phyloP scores from a whole-genome alignment of 345 rosid species.

The Gossypium anomalum region DNA sequence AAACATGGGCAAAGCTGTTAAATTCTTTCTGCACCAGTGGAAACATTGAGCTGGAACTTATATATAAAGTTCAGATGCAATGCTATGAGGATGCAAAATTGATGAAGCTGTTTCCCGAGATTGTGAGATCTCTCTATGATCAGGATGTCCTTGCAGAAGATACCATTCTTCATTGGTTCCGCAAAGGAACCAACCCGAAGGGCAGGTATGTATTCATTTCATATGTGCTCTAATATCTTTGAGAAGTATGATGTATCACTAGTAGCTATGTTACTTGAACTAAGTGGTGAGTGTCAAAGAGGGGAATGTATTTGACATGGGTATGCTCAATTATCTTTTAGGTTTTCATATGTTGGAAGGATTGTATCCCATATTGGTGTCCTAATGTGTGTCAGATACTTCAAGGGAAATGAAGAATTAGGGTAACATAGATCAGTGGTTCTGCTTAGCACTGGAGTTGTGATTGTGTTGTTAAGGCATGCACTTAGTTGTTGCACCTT shows the following conservation, averaged over 20 bases:
- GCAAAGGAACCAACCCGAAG: slow-evolving; percentile 81
- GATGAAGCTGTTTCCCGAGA: slow-evolving; percentile 94
- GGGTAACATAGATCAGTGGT: background rate
- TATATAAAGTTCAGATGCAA: slow-evolving; percentile 96
- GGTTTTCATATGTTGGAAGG: background rate
- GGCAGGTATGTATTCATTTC: slow-evolving; percentile 59
- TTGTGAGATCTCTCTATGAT: slow-evolving; percentile 78
- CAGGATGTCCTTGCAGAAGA: slow-evolving; percentile 96
- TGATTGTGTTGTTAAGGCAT: background rate
- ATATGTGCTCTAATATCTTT: background rate
- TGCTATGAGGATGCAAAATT: slow-evolving; percentile 98
- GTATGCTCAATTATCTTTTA: background rate
- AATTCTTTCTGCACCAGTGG: slow-evolving; percentile 78
- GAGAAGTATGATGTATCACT: background rate
- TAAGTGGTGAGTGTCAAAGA: background rate
- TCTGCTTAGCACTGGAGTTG: background rate
- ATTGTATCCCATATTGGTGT: background rate
- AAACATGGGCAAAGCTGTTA: slow-evolving; percentile 80
- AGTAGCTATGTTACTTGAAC: background rate
- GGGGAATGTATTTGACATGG: background rate
- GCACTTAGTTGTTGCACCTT: too few relatives aligned
- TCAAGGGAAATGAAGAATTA: background rate
- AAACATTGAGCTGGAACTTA: slow-evolving; percentile 86
- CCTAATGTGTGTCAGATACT: background rate
- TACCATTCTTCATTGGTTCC: slow-evolving; percentile 89